phyloP scores from a whole-genome alignment of 2,329 filamentous ascomycete genomes.

The Pezicula neosporulosa region DNA sequence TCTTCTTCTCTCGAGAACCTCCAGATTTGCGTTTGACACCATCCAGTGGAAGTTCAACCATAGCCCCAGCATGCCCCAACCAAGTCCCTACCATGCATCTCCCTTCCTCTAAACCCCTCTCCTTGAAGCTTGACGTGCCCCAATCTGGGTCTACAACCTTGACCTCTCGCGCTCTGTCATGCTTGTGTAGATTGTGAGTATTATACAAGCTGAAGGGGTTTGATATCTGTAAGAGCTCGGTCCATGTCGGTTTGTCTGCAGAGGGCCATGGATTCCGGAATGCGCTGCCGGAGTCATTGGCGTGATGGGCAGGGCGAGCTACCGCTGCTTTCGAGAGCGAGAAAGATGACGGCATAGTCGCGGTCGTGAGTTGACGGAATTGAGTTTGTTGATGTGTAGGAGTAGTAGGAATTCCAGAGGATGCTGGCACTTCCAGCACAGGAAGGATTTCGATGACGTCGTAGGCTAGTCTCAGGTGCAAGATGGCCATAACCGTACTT shows the following conservation, averaged over 20 bases:
- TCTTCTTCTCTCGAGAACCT: constrained; percentile 2
- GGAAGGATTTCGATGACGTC: too few species aligned
- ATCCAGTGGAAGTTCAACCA: constrained; percentile 14
- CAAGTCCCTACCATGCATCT: constrained; percentile 17
- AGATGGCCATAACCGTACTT: too few species aligned
- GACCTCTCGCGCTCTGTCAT: constrained; percentile 10
- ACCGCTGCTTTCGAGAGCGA: neutral
- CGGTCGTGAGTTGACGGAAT: too few species aligned
- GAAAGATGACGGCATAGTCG: neutral
- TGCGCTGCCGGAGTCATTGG: constrained; percentile 11
- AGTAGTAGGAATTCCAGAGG: too few species aligned
- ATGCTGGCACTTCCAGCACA: constrained; percentile 51
- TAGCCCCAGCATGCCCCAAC: constrained; percentile 17
- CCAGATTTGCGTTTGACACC: neutral
- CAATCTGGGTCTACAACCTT: constrained; percentile 18
- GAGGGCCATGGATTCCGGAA: constrained; percentile 23
- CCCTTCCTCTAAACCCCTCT: constrained; percentile 6
- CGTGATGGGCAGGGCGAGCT: constrained; percentile 13
- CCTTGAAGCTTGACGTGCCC: constrained; percentile 10
- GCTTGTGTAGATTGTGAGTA: constrained; percentile 4
- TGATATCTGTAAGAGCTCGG: constrained; percentile 9
- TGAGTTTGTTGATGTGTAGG: too few species aligned
- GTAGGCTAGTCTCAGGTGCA: too few species aligned
- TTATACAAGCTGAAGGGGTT: constrained; percentile 15
- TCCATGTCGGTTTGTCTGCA: constrained; percentile 13